Evolutionary conservation across 495 filamentous ascomycete species (phyloP), one percentile per base, ranked within the genome.

Genomic region (Aspergillus nidulans): DNA sequence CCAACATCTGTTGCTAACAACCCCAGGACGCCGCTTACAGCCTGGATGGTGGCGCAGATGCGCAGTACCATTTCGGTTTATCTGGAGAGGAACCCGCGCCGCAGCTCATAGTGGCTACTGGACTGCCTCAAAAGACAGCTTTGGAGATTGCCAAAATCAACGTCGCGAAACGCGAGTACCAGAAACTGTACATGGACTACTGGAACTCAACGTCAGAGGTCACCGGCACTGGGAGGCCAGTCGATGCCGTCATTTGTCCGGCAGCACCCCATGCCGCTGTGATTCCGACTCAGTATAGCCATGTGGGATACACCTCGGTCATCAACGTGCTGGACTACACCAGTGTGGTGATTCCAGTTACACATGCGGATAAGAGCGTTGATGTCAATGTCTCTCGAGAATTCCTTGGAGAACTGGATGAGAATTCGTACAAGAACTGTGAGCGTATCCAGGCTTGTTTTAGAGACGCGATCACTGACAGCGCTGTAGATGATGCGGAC

Each of bases 121-220:
- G 51, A 16, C 55, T 63, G 10, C 62, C 60, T 3, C 62, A 74
- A 12, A 62, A 73, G 42, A 74, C 59, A 26, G 80, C 79, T 0
- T 69, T 59, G 6, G 69, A 78, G 12, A 77, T 87, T 42, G 72
- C 81, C 9, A 74, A 64, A 19, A 56, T 75, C 16, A 88, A 87
- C 51, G 67, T 88, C 10, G 60, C 66, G n/a, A 81, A 83, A 56
- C 75, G 84, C 9, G 69, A 81, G 41, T 77, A 78, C 49, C 80
- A 83, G 64, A 85, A 84, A 60, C 73, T 77, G 41, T 87, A 87
- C 57, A 76, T 84, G 76, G 83, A 85, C 28, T 88, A 86, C 67
- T 89, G 85, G 85, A 84, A 86, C 58, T 78, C 67, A 40, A 88
- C 84, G 0, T 68, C 66, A 1, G 58, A 71, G 19, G 30, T 70